Percentiles rank a stretch among this genome's conserved stretches.
These are phyloP conservation scores for Naganishia sp. DNA, from an alignment of 1,284 basidiomycete genomes.

Conservation along the genomic window DNA sequence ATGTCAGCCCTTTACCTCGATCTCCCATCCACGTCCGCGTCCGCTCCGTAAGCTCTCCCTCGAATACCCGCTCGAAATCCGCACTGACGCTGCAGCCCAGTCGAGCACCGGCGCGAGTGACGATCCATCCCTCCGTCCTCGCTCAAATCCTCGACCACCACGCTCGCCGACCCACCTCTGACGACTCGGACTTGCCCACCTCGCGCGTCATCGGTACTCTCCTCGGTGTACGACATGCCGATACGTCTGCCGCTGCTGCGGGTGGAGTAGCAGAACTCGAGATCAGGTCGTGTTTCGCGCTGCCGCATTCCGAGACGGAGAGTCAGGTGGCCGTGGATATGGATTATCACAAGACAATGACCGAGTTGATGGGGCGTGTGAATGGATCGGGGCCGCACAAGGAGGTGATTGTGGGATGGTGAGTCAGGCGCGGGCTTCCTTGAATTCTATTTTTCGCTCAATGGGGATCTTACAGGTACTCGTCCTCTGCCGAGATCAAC, in stretches of 20 bases:
- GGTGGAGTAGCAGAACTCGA: constrained; percentile 62
- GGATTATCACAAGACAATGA: constrained; percentile 93
- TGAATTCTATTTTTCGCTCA: constrained; percentile 50
- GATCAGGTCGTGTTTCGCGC: constrained; percentile 80
- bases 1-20: constrained; percentile 25
- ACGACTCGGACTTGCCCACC: constrained; percentile 43
- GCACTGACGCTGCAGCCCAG: constrained; percentile 31
- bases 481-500: constrained; percentile 84
- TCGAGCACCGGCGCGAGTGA: constrained; percentile 71
- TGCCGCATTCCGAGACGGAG: constrained; percentile 85
- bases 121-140: constrained; percentile 86
- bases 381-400: constrained; percentile 38
- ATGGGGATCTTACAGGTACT: constrained; percentile 64
- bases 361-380: constrained; percentile 65
- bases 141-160: constrained; percentile 98
- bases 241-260: constrained; percentile 23
- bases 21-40: constrained; percentile 18
- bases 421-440: constrained; percentile 61
- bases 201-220: constrained; percentile 91
- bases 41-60: constrained; percentile 12
- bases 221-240: constrained; percentile 78
- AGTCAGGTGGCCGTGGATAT: constrained; percentile 93
- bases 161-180: constrained; percentile 79
- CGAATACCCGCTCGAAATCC: neutral
- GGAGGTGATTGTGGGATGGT: constrained; percentile 55